These are phyloP conservation scores for Zancudomyces culisetae DNA, from an alignment of 371 early-diverging fungal species.

Conservation along the genomic window DNA sequence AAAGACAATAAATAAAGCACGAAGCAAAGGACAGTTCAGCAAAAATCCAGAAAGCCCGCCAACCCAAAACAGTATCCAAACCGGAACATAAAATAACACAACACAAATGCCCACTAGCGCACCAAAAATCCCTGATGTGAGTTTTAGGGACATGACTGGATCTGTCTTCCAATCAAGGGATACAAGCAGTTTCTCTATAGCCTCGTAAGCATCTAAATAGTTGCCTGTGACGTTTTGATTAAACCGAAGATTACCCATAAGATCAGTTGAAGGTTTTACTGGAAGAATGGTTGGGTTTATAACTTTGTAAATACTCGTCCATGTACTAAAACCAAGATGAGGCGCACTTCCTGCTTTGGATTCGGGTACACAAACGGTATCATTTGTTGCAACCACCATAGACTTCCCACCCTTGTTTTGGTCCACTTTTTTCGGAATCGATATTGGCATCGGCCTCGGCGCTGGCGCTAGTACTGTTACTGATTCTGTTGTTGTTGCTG, in stretches of 20 bases:
- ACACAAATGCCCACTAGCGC: not conserved
- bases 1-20: not conserved
- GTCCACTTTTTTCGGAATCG: too few species aligned
- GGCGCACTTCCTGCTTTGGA: too few species aligned
- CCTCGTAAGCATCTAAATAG: not conserved
- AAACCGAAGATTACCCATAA: not conserved
- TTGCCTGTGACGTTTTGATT: slow-evolving; percentile 2
- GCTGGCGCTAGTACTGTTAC: too few species aligned
- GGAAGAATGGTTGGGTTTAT: too few species aligned
- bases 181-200: not conserved
- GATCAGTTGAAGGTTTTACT: not conserved
- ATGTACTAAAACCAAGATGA: too few species aligned
- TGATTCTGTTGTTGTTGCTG: too few species aligned
- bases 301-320: too few species aligned
- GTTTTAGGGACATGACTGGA: not conserved
- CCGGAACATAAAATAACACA: not conserved
- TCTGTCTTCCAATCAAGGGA: not conserved
- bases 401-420: too few species aligned
- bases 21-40: not conserved
- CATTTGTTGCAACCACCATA: too few species aligned
- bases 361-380: too few species aligned
- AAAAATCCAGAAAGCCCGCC: not conserved
- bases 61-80: not conserved
- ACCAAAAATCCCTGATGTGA: not conserved
- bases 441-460: too few species aligned